Base-by-base conservation (phyloP, 148 eudicot genomes). In the Rhododendron vialii region DNA sequence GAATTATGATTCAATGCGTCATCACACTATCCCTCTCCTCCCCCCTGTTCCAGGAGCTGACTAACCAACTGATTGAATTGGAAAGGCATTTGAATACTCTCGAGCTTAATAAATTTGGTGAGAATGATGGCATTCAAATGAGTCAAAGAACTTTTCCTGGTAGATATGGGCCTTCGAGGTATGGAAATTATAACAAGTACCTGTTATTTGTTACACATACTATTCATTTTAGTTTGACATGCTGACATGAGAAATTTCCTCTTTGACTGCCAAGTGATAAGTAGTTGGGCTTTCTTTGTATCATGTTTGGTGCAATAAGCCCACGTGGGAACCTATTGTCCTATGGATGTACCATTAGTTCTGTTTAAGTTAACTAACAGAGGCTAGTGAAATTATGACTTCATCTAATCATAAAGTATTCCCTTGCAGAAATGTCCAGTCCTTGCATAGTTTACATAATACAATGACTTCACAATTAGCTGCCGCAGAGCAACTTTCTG, bases 11-110 rank as follows among this genome's bases (percentile, higher is more conserved):
- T 61, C 47, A 80, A 17, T 61, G 57, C 12, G 67, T 50, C 48
- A 57, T 57, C 50, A 57, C 71, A 67, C 35, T 74, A 76, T 84
- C 45, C 67, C 81, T 81, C 82, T 57, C 47, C 24, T 50, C 86
- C 75, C 53, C 53, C 12, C 61, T 89, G 73, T 85, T 83, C 51
- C 91, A 97, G 98, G 94, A 92, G 84, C 88, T 97, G 85, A 89
- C 96, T 67, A 92, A 91, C 87, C 93, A 93, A 86, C 88, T 95
- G 86, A 92, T 93, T 89, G 93, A 93, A 82, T 87, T 97, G 86
- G 98, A 94, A 90, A 95, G 93, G 86, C 98, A 97, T 91, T 94
- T 97, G 90, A 95, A 97, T 85, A 83, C 91, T 80, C 89, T 97
- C 76, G 99, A 97, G 90, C 89, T 95, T 53, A 92, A 89, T 82